Evolutionary conservation across 768 basidiomycete genomes (phyloP), one percentile per base, ranked within the genome.

Genomic region (Lactarius evosmus): DNA sequence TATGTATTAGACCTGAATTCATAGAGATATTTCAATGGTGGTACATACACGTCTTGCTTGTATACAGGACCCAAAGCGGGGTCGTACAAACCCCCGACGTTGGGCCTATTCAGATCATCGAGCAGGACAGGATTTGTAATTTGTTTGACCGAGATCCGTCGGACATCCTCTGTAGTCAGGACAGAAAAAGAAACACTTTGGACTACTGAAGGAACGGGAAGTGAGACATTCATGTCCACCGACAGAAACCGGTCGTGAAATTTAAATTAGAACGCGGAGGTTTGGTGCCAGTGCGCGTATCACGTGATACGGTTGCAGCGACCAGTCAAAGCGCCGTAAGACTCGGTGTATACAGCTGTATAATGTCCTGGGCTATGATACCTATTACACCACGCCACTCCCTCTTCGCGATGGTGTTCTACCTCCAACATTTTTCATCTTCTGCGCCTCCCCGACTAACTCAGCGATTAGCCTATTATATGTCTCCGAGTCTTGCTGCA

Each of bases 131-230:
- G 91, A 74, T 98, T 98, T 58, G 93, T 83, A 67, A 98, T 89
- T 78, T 97, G 93, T 78, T 97, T 95, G 72, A 98, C 96, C n/a
- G 94, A 96, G 72, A 98, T 93, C 62, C 89, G 85, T 51, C 90
- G 85, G 72, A 98, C 82, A 75, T 99, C 95, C 69, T 90, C 83
- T 16, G 92, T 79, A 17, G 89, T 85, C 57, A 99, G 85, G 75
- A 95, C 96, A 1, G 95, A 95, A 75, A 99, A 99, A 9, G 94
- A 93, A 64, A 98, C 77, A 66, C 89, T 88, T 60, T 86, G 77
- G 66, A 95, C 87, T 33, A 87, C 85, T 0, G 94, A 89, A n/a
- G 93, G 89, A 49, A 98, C 75, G 14, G 95, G 88, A 69, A 90
- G 84, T 5, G 94, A 82, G 76, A 96, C 91, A 76, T 99, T 95